phyloP scores from a whole-genome alignment of 371 early-diverging fungal species.

The Mucor lusitanicus region DNA sequence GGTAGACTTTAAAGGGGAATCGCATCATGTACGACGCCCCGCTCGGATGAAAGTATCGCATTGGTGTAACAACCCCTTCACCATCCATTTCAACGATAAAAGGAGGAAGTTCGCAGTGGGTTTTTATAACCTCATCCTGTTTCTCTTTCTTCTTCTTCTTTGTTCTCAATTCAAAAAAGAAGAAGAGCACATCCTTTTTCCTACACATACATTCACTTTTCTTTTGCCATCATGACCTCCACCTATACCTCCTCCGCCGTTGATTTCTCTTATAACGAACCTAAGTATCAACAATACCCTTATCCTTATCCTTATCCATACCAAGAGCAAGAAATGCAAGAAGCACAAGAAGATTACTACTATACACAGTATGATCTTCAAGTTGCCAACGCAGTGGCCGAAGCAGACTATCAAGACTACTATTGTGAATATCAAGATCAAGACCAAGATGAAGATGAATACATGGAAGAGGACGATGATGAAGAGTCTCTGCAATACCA shows the following conservation, averaged over 20 bases:
- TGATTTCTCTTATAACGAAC: background rate
- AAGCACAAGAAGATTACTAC: background rate
- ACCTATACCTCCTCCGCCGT: background rate
- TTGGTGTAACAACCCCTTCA: background rate
- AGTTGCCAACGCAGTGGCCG: slow-evolving; percentile 11
- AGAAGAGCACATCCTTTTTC: background rate
- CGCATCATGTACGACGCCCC: slow-evolving; percentile 1
- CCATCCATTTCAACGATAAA: background rate
- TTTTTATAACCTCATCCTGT: background rate
- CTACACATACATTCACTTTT: background rate
- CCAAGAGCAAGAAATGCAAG: slow-evolving; percentile 6
- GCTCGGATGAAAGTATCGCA: background rate
- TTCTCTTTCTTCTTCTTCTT: background rate
- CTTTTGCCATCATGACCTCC: background rate
- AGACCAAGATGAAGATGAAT: background rate
- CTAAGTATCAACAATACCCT: background rate
- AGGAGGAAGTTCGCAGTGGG: background rate
- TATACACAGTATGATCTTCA: slow-evolving; percentile 16
- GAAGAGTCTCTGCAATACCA: slow-evolving; percentile 3
- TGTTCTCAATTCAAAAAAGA: background rate
- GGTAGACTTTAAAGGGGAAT: background rate
- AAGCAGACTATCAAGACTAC: slow-evolving; percentile 23
- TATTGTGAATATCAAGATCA: slow-evolving; percentile 4
- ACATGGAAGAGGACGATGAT: slow-evolving; percentile 9
- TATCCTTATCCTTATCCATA: background rate